Evolutionary conservation across 345 rosid genomes (phyloP).

Genomic region (Leavenworthia alabamica): DNA sequence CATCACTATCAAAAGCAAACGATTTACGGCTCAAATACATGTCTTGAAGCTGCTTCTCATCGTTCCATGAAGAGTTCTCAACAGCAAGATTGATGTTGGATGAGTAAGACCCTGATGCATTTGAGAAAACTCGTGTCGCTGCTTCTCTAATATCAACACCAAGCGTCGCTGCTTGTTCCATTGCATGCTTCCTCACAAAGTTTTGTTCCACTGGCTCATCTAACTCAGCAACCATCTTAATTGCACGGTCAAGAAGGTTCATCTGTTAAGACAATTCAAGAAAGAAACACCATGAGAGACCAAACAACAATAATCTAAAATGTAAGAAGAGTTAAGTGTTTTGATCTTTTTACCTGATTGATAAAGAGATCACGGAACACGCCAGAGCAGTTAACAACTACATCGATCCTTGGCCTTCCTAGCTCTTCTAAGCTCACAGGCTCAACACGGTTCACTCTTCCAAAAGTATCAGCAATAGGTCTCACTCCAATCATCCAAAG

Average conservation of each 20-base stretch:
- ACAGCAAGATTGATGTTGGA: conserved; percentile 89
- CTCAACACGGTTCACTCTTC: conserved; percentile 90
- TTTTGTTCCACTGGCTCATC: conserved; percentile 87
- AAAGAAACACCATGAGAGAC: conserved; percentile 13
- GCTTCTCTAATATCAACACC: conserved; percentile 83
- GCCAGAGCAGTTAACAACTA: conserved; percentile 96
- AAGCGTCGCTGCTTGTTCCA: conserved; percentile 80
- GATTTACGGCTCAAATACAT: conserved; percentile 98
- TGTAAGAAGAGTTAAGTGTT: neutral
- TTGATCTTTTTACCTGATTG: conserved; percentile 58
- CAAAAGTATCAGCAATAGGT: conserved; percentile 85
- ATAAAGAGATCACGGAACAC: conserved; percentile 96
- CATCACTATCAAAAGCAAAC: conserved; percentile 86
- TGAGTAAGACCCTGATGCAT: conserved; percentile 96
- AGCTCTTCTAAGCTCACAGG: conserved; percentile 89
- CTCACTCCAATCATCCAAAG: conserved; percentile 97
- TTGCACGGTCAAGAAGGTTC: conserved; percentile 95
- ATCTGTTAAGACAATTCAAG: conserved; percentile 41
- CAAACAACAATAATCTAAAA: neutral
- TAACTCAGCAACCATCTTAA: conserved; percentile 96
- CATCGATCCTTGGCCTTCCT: conserved; percentile 97
- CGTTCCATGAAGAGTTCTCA: conserved; percentile 97
- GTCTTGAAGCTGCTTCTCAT: conserved; percentile 99
- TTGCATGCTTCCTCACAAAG: conserved; percentile 82
- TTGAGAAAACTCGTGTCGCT: conserved; percentile 92